Percentiles rank a stretch among this genome's conserved stretches.
These are phyloP conservation scores for Alternaria sp. DNA, from an alignment of 2,329 filamentous ascomycete species.

Conservation along the genomic window DNA sequence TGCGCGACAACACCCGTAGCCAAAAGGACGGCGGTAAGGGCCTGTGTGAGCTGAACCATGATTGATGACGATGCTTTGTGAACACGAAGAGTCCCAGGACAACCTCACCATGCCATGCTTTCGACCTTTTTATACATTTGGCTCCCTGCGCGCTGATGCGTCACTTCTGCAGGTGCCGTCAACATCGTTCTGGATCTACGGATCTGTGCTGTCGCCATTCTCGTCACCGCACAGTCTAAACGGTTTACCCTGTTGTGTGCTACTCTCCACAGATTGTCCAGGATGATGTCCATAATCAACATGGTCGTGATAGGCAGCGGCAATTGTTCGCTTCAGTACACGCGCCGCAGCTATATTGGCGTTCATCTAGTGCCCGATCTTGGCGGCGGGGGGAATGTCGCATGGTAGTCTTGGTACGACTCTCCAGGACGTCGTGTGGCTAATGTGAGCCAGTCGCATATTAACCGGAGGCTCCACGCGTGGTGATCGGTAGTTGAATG, in stretches of 20 bases:
- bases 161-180: conserved; percentile 19
- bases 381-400: conserved; percentile 31
- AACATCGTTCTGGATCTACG: conserved; percentile 22
- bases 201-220: conserved; percentile 10
- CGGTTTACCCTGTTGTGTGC: conserved; percentile 11
- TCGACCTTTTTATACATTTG: conserved; percentile 34
- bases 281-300: conserved; percentile 23
- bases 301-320: conserved; percentile 29
- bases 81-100: background rate
- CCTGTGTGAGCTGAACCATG: conserved; percentile 42
- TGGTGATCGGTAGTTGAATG: conserved; percentile 9
- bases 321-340: conserved; percentile 25
- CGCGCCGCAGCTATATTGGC: conserved; percentile 29
- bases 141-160: conserved; percentile 12
- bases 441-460: conserved; percentile 10
- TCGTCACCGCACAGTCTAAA: conserved; percentile 11
- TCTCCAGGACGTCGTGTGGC: conserved; percentile 6
- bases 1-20: conserved; percentile 47
- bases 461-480: conserved; percentile 3
- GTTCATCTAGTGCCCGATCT: conserved; percentile 28
- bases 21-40: conserved; percentile 34
- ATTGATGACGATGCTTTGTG: background rate
- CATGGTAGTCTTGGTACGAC: conserved; percentile 12
- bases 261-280: conserved; percentile 29
- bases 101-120: background rate